Evolutionary conservation across 441 rosid species (phyloP).

Genomic region (Arabidopsis hybrid): DNA sequence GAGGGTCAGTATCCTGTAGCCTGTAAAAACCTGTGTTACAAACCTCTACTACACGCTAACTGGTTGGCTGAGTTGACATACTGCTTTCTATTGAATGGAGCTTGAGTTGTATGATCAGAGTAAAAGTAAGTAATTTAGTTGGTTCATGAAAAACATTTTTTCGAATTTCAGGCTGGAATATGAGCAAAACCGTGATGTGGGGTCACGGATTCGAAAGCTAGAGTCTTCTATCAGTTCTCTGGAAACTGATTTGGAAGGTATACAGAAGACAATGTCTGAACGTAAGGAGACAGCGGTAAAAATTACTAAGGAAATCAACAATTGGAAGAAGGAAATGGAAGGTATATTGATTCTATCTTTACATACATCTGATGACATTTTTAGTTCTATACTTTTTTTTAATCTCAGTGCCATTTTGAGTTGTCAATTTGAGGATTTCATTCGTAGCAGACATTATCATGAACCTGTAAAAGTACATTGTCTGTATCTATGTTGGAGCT

Average conservation of each 20-base stretch:
- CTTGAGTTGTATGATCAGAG: constrained; percentile 28
- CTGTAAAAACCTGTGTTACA: constrained; percentile 9
- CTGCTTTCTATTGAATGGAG: constrained; percentile 19
- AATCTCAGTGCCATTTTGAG: constrained; percentile 25
- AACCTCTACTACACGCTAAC: constrained; percentile 17
- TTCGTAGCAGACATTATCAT: constrained; percentile 11
- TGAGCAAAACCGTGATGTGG: constrained; percentile 94
- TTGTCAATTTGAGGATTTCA: constrained; percentile 27
- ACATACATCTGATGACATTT: constrained; percentile 23
- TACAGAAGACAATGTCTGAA: constrained; percentile 72
- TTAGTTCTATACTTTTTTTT: constrained; percentile 15
- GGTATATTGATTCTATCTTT: constrained; percentile 56
- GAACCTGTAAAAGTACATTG: constrained; percentile 23
- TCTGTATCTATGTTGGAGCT: constrained; percentile 22
- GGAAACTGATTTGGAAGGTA: constrained; percentile 72
- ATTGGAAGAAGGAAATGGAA: constrained; percentile 76
- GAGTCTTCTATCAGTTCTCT: constrained; percentile 72
- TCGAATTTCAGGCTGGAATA: constrained; percentile 79
- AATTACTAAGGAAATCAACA: constrained; percentile 67
- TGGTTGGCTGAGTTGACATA: constrained; percentile 31
- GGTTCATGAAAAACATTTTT: constrained; percentile 7
- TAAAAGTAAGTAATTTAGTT: constrained; percentile 8
- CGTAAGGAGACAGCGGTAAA: constrained; percentile 68
- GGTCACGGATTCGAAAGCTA: constrained; percentile 79
- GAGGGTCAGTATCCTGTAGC: constrained; percentile 24